Base-by-base conservation (phyloP, 805 yeast genomes). In the Metschnikowia corniflorae region DNA sequence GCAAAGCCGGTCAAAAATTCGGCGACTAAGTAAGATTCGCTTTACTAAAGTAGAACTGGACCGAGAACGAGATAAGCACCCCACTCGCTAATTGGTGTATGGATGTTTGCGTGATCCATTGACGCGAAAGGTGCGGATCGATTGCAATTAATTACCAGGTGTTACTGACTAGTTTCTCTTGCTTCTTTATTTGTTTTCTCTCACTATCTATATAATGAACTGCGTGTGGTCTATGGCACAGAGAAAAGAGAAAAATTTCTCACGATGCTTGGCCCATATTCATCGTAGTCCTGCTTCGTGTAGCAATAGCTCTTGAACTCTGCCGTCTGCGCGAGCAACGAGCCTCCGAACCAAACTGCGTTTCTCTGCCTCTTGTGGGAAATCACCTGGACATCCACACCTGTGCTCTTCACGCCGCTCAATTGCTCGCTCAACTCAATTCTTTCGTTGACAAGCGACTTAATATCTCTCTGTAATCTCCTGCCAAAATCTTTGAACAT, bases 301-400 rank as follows among this genome's bases (percentile, higher is more conserved):
- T 93, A 93, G 62, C 97, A 93, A 65, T 89, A 89, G 61, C 94
- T 80, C 65, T 84, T 86, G 69, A 93, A 93, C 66, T 93, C 98
- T 16, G 95, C 80, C 8, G 99, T 93, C 69, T 91, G 97, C 1
- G 99, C 97, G 58, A 93, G 73, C 50, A 93, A 70, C 15, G 95
- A 85, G 50, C 99, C 99, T 52, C 99, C 99, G 60, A 91, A 93
- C 99, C 99, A 93, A 41, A 93, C 99, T 3, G 99, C 99, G 57
- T 93, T 87, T 61, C 96, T 78, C 70, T 93, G 99, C 66, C 93
- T 85, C 71, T 91, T 88, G 69, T 93, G 99, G 19, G 95, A 80
- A 49, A 93, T 89, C 44, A 93, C 99, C 66, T 86, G 94, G 39
- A 93, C 99, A 39, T 88, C 95, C 34, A 93, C 94, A 60, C 99